A percentile compares a stretch with the other conserved stretches of the same genome.
Conservation (phyloP, 495 filamentous ascomycete species). For the Xylaria longipes region DNA sequence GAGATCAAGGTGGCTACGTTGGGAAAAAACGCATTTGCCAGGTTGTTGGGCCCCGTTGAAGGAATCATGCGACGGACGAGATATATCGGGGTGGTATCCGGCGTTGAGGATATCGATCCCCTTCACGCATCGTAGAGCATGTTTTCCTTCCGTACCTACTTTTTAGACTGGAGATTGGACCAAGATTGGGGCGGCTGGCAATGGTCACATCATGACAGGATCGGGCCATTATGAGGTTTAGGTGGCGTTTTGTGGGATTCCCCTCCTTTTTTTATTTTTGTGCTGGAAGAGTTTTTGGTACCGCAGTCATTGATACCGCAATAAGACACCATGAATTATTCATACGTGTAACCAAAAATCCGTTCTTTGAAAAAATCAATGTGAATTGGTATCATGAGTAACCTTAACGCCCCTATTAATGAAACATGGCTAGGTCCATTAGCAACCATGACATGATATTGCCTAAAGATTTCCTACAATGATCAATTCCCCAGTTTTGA, state of each 20-base stretch:
- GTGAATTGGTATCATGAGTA: constrained; percentile 25
- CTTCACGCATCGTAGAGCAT: constrained; percentile 43
- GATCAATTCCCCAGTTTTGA: not conserved
- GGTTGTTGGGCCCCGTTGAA: constrained; percentile 90
- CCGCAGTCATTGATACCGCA: constrained; percentile 35
- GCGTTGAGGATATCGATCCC: constrained; percentile 61
- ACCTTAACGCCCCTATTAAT: constrained; percentile 12
- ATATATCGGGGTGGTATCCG: constrained; percentile 58
- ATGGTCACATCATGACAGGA: constrained; percentile 23
- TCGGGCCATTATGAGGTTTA: constrained; percentile 26
- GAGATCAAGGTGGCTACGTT: constrained; percentile 94
- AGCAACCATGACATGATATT: not conserved
- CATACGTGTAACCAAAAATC: constrained; percentile 6
- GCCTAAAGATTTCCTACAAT: not conserved
- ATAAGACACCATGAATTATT: constrained; percentile 29
- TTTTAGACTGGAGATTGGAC: constrained; percentile 22
- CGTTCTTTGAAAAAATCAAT: not conserved
- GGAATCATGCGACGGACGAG: constrained; percentile 86
- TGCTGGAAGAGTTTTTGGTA: constrained; percentile 30
- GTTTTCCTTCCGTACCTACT: constrained; percentile 12
- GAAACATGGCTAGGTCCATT: not conserved
- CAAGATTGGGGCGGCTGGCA: constrained; percentile 29
- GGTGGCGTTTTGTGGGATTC: constrained; percentile 41
- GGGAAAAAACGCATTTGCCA: constrained; percentile 93
- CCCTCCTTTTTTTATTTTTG: constrained; percentile 29